These are phyloP conservation scores for Claviceps sp. DNA, from an alignment of 2,329 filamentous ascomycete species.

Conservation along the genomic window DNA sequence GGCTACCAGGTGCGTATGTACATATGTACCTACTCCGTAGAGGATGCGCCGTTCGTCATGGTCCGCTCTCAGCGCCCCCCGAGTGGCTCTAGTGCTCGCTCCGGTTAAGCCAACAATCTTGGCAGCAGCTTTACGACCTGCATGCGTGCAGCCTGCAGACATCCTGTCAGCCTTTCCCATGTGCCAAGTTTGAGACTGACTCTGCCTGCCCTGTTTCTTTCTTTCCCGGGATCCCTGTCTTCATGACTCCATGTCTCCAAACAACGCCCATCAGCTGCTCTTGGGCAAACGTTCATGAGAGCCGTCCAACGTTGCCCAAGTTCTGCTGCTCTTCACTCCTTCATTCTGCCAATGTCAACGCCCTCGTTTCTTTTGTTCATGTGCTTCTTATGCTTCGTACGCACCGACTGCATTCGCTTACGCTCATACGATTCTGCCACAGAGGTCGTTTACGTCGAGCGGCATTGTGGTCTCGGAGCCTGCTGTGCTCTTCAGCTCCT, in stretches of 20 bases:
- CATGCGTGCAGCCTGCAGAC: background rate
- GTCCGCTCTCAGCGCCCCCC: background rate
- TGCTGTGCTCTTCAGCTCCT: background rate
- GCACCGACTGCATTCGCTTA: conserved; percentile 1
- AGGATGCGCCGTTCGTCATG: too few relatives aligned
- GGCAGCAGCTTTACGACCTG: conserved; percentile 3
- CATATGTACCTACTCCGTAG: too few relatives aligned
- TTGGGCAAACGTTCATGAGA: background rate
- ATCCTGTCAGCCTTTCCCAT: background rate
- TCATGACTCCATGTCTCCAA: background rate
- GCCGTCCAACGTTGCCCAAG: background rate
- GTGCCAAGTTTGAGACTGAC: background rate
- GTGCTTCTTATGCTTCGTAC: background rate
- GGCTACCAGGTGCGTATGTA: too few relatives aligned
- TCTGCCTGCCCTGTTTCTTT: background rate
- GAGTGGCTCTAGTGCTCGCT: background rate
- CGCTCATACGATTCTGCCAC: background rate
- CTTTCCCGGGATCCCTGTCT: background rate
- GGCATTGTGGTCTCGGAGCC: background rate
- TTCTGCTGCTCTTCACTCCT: background rate
- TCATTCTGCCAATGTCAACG: background rate
- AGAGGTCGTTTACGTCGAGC: background rate
- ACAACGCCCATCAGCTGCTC: background rate
- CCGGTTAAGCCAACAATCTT: background rate
- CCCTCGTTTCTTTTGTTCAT: background rate